Evolutionary conservation across 2,329 filamentous ascomycete genomes (phyloP), one percentile per base, ranked within the genome.

Genomic region (Ilyonectria robusta): DNA sequence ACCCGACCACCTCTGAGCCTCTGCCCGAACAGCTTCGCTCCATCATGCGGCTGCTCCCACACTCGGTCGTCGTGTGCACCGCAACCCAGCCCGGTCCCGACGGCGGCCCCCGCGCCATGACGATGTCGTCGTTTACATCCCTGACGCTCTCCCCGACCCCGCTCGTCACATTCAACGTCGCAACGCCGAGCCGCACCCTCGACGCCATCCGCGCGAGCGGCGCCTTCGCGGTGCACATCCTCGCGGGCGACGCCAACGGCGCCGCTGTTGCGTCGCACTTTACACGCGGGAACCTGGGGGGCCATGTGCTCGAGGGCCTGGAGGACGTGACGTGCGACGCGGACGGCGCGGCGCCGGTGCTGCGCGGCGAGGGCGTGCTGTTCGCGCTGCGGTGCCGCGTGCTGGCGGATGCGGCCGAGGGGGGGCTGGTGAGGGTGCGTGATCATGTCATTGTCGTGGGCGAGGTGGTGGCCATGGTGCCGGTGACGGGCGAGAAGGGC

Each of bases 51-150:
- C 83, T 85, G 15, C 79, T 89, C 13, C 80, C 85, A 3, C 84
- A 88, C 72, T 85, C 86, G 1, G 86, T 87, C 42, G 86, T 88
- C n/a, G 84, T 88, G 13, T 86, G 86, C 74, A 89, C 87, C 23
- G 79, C 86, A 23, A 76, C 80, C n/a, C 77, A 80, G n/a, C 67
- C 77, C 48, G 69, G 75, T 33, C 67, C 77, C 40, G 68, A 76
- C 35, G 23, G 77, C 66, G 60, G 73, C 46, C 75, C 84, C 6
- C 82, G 84, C 35, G 88, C 84, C 54, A 87, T 90, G 84, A 89
- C 88, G 35, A 87, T 89, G 81, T 89, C 88, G 7, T 89, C 87
- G 2, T 85, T 90, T 68, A 87, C 87, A 2, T 88, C 87, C 0
- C 78, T 90, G 29, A 83, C 85, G 17, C 81, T 89, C 19, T 70